phyloP scores from a whole-genome alignment of 2,329 filamentous ascomycete genomes.

The Sporothrix pallida region DNA sequence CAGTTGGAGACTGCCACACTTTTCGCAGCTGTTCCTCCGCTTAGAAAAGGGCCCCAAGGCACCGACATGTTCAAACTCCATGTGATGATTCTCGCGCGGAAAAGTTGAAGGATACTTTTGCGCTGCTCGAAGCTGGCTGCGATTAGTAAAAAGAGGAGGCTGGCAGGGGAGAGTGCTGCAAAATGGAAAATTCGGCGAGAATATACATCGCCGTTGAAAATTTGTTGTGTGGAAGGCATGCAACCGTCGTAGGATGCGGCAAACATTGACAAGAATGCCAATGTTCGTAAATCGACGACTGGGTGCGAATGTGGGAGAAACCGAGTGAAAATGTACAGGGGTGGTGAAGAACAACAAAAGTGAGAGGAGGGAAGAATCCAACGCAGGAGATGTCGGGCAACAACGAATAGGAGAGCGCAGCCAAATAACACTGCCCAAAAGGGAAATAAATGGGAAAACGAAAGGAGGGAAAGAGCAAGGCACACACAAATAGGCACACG shows the following conservation, averaged over 20 bases:
- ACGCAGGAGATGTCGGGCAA: not conserved
- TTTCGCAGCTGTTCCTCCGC: conserved; percentile 10
- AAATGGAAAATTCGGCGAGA: too few relatives aligned
- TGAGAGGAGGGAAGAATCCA: not conserved
- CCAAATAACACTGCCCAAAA: conserved; percentile 28
- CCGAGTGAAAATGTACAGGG: not conserved
- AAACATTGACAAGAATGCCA: too few relatives aligned
- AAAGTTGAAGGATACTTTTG: not conserved
- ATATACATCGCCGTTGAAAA: too few relatives aligned
- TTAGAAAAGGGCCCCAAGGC: not conserved
- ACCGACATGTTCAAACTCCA: not conserved
- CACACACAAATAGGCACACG: not conserved
- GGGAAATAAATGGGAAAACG: conserved; percentile 22
- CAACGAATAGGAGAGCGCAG: conserved; percentile 14
- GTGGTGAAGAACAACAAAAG: not conserved
- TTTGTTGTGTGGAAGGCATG: too few relatives aligned
- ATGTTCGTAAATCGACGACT: not conserved
- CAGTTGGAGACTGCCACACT: not conserved
- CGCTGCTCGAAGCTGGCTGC: too few relatives aligned
- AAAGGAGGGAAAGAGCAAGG: not conserved
- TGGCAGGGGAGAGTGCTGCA: too few relatives aligned
- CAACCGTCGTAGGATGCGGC: too few relatives aligned
- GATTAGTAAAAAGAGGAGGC: too few relatives aligned
- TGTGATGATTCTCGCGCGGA: not conserved
- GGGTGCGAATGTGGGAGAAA: not conserved